Percentiles rank a stretch among this genome's conserved stretches.
Conservation (phyloP, 345 rosid species). For the Lepidium africanum region DNA sequence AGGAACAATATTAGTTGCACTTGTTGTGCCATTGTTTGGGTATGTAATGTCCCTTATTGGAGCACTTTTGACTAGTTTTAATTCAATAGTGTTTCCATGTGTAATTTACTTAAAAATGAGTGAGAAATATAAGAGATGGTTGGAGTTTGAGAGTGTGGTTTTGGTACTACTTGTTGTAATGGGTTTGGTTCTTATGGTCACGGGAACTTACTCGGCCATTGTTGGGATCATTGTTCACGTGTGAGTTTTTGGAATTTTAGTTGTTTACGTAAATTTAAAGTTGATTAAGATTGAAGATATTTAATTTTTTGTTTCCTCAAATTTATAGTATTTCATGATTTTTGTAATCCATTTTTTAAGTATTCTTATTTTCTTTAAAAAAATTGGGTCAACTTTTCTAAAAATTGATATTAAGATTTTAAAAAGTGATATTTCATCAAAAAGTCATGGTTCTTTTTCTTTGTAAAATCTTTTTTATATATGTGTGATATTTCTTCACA, state of each 20-base stretch:
- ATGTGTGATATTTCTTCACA: no score
- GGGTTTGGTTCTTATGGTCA: slow-evolving; percentile 3
- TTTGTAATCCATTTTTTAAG: not conserved
- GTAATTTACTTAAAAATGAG: not conserved
- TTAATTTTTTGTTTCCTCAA: not conserved
- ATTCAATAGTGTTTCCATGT: slow-evolving; percentile 6
- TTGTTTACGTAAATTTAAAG: not conserved
- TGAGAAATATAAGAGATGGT: not conserved
- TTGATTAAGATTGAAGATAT: not conserved
- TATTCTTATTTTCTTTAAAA: no score
- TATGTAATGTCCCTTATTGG: slow-evolving; percentile 9
- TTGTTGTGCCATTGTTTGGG: slow-evolving; percentile 7
- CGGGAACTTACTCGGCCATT: slow-evolving; percentile 5
- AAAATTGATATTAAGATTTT: no score
- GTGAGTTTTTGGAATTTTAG: not conserved
- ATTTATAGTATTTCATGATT: not conserved
- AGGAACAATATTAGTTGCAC: not conserved
- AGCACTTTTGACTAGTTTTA: not conserved
- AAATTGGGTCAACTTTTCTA: no score
- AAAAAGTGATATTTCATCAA: no score
- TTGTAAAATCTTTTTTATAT: no score
- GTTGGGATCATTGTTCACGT: not conserved
- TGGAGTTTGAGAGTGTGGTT: slow-evolving; percentile 5
- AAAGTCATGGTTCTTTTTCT: no score
- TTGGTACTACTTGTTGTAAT: not conserved